Base-by-base conservation (phyloP, 441 rosid species). In the Bruguiera hainesii region DNA sequence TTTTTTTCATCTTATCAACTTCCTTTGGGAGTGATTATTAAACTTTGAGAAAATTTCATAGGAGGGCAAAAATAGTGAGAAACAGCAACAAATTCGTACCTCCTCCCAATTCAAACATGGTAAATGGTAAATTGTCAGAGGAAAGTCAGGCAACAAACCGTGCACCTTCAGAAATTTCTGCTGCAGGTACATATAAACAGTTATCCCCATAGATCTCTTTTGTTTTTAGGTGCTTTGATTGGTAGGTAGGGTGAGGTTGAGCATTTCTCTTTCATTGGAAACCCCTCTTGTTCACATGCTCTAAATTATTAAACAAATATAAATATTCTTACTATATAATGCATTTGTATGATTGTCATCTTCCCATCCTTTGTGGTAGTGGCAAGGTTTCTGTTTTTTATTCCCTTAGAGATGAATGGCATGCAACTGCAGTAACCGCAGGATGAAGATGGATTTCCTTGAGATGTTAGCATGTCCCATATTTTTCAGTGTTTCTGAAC, bases 21-120 rank as follows among this genome's bases (percentile, higher is more conserved):
- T 29, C 61, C 46, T 55, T 42, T 68, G 33, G 20, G 23, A 42
- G 29, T 28, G 50, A 56, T 29, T 61, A 50, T 64, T 68, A 7
- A 39, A 55, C 33, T 31, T 35, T 56, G 59, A 50, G 29, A 59
- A 73, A 66, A 67, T 62, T 25, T 71, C 46, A 39, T 82, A 91
- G 96, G 80, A 85, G 81, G 83, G 93, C 93, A 20, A 89, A 83
- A 79, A 72, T 82, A 66, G 76, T 87, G 71, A 66, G 86, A 68
- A 85, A 76, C 39, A 68, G 68, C 55, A 80, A 76, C 68, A 81
- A 79, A 68, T 70, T 71, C 20, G 63, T 55, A 52, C 76, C 67
- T 13, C 65, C 61, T 51, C 66, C 73, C 49, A 76, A 59, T 69
- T 48, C 72, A 29, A 81, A 71, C 48, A 49, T 37, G 9, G 71